phyloP scores from a whole-genome alignment of 352 stramenopile genomes.

The Pilasporangium apinafurcum region DNA sequence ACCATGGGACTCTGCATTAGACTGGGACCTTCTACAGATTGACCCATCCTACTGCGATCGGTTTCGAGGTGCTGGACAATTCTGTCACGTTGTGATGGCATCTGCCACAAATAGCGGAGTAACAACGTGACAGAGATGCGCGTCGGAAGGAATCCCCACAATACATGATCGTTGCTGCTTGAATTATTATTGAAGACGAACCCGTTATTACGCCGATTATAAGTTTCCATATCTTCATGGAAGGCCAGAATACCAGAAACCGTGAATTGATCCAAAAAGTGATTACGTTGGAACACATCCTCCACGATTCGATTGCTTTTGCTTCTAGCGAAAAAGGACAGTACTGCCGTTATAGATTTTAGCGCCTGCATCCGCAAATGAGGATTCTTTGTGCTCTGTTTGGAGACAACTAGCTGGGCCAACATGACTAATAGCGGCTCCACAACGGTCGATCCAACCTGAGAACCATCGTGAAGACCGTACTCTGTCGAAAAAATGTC shows the following conservation, averaged over 20 bases:
- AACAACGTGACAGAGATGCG: constrained; percentile 48
- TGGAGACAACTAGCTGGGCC: constrained; percentile 41
- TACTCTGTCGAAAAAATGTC: constrained; percentile 3
- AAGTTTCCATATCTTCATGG: constrained; percentile 69
- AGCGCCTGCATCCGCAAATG: constrained; percentile 63
- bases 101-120: constrained; percentile 63
- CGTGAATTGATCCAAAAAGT: constrained; percentile 27
- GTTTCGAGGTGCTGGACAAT: constrained; percentile 17
- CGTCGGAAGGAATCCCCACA: constrained; percentile 69
- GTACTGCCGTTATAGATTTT: constrained; percentile 39
- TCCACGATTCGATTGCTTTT: constrained; percentile 26
- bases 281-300: constrained; percentile 29
- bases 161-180: constrained; percentile 54
- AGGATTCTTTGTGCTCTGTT: constrained; percentile 58
- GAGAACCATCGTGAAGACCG: constrained; percentile 10
- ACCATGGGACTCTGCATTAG: constrained; percentile 30
- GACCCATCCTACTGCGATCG: no score
- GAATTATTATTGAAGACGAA: constrained; percentile 56
- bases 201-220: constrained; percentile 62
- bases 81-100: constrained; percentile 27
- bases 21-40: no score
- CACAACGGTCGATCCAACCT: constrained; percentile 9
- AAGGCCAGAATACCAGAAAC: constrained; percentile 51
- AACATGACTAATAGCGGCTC: constrained; percentile 63
- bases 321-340: constrained; percentile 55